A percentile compares a stretch with the other conserved stretches of the same genome.
phyloP scores from a whole-genome alignment of 768 basidiomycete genomes.

The Austroboletus eburneus region DNA sequence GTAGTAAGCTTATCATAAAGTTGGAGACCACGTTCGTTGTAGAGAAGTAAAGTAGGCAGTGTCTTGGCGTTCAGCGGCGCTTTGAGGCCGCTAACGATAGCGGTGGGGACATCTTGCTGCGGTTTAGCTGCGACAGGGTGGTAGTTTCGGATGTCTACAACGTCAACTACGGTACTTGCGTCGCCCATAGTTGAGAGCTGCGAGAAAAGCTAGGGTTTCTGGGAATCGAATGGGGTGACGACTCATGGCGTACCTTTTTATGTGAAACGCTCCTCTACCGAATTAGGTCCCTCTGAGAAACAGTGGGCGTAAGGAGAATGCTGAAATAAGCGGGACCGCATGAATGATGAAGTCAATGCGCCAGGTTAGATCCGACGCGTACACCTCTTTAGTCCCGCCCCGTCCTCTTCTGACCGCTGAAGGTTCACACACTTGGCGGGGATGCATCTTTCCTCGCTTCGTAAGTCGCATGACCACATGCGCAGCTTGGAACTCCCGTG shows the following conservation, averaged over 20 bases:
- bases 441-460: too few relatives aligned
- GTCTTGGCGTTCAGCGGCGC: constrained; percentile 52
- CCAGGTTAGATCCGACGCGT: too few relatives aligned
- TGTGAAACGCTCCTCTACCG: neutral
- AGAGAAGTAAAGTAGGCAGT: constrained; percentile 80
- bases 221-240: neutral
- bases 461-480: too few relatives aligned
- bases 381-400: too few relatives aligned
- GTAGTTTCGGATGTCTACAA: constrained; percentile 22
- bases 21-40: constrained; percentile 80
- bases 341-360: neutral
- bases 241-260: neutral
- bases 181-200: constrained; percentile 16
- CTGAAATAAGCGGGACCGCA: neutral
- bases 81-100: constrained; percentile 54
- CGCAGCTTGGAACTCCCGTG: too few relatives aligned
- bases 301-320: neutral
- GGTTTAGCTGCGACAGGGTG: constrained; percentile 2
- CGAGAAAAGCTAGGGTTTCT: neutral
- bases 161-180: constrained; percentile 12
- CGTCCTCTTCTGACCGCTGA: too few relatives aligned
- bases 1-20: constrained; percentile 86
- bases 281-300: too few relatives aligned
- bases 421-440: too few relatives aligned
- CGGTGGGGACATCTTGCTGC: constrained; percentile 35